These are phyloP conservation scores for Zanthoxylum bungeanum DNA, from an alignment of 345 rosid species.

Conservation along the genomic window DNA sequence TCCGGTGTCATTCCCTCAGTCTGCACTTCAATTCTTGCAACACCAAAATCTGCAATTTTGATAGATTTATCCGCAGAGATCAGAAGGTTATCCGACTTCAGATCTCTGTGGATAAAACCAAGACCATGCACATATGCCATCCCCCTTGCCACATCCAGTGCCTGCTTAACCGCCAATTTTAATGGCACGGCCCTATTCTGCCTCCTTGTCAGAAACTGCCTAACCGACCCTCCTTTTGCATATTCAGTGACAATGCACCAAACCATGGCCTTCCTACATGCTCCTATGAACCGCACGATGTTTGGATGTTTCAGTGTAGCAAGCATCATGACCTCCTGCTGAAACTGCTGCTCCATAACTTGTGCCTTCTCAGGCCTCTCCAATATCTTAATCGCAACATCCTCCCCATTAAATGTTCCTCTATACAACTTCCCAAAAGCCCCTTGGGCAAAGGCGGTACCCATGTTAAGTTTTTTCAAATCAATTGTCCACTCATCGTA, in stretches of 20 bases:
- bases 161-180: conserved; percentile 50
- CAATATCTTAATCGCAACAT: conserved; percentile 55
- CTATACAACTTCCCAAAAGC: conserved; percentile 65
- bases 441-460: conserved; percentile 74
- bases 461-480: conserved; percentile 61
- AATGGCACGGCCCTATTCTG: conserved; percentile 44
- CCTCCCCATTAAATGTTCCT: conserved; percentile 58
- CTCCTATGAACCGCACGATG: conserved; percentile 50
- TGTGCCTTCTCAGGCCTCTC: conserved; percentile 55
- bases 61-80: conserved; percentile 50
- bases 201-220: conserved; percentile 42
- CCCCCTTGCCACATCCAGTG: conserved; percentile 49
- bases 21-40: conserved; percentile 51
- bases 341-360: conserved; percentile 53
- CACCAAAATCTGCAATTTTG: conserved; percentile 55
- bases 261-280: conserved; percentile 44
- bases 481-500: conserved; percentile 68
- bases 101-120: conserved; percentile 48
- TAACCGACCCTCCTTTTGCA: conserved; percentile 48
- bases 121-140: conserved; percentile 53
- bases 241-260: too few species aligned
- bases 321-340: conserved; percentile 58
- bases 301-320: conserved; percentile 50
- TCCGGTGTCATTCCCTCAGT: conserved; percentile 60
- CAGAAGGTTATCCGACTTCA: conserved; percentile 50